These are phyloP conservation scores for Aspergillus sp. DNA, from an alignment of 2,329 filamentous ascomycete species.

Conservation along the genomic window DNA sequence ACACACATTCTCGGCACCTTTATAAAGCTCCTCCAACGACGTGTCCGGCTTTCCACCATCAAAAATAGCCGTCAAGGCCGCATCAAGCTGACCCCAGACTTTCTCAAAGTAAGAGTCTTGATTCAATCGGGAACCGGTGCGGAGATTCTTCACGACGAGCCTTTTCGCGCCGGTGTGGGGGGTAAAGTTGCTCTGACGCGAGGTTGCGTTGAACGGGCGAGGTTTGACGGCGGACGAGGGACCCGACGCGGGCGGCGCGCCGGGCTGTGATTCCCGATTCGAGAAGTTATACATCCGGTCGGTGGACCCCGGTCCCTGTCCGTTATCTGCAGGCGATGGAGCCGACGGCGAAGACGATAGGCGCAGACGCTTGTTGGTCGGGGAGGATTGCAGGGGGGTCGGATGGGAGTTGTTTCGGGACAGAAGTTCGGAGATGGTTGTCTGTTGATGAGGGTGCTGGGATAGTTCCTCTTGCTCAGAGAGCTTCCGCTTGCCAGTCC, in stretches of 20 bases:
- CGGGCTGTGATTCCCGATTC: constrained; percentile 36
- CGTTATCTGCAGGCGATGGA: constrained; percentile 10
- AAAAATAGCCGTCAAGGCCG: constrained; percentile 73
- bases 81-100: constrained; percentile 71
- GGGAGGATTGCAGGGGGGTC: constrained; percentile 23
- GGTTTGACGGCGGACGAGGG: constrained; percentile 34
- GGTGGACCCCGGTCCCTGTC: constrained; percentile 23
- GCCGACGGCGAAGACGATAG: constrained; percentile 27
- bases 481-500: constrained; percentile 43
- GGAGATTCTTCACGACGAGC: constrained; percentile 91
- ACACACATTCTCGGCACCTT: constrained; percentile 88
- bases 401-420: constrained; percentile 26
- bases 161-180: constrained; percentile 77
- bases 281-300: constrained; percentile 57
- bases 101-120: constrained; percentile 75
- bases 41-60: constrained; percentile 59
- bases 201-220: constrained; percentile 30
- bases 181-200: constrained; percentile 57
- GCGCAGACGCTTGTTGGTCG: constrained; percentile 43
- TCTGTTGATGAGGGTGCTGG: constrained; percentile 34
- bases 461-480: constrained; percentile 33
- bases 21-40: constrained; percentile 86
- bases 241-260: constrained; percentile 44
- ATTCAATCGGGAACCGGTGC: constrained; percentile 62
- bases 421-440: constrained; percentile 48